These are phyloP conservation scores for Triticum dicoccoides DNA, from an alignment of 176 grass and related monocot genomes.

Conservation along the genomic window DNA sequence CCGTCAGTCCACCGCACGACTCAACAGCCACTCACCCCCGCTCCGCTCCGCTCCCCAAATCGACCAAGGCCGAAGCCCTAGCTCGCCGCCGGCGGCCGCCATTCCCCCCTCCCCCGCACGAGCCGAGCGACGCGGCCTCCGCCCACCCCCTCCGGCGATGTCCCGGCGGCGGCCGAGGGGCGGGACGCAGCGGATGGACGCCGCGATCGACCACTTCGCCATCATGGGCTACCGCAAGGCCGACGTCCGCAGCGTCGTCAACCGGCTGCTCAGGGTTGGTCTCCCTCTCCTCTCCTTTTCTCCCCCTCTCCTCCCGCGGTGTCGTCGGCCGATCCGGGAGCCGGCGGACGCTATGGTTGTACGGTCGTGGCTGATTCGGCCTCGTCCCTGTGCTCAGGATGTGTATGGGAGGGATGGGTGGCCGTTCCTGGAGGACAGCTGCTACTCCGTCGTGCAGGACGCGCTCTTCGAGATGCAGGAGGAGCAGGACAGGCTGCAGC, in stretches of 20 bases:
- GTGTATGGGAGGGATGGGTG: neutral
- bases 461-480: slow-evolving; percentile 5
- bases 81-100: neutral
- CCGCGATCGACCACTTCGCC: neutral
- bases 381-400: neutral
- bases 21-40: too few species aligned
- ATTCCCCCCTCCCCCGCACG: neutral
- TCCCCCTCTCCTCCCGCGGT: neutral
- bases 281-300: neutral
- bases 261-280: neutral
- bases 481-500: neutral
- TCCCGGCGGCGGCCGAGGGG: neutral
- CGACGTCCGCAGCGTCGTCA: neutral
- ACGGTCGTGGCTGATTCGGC: neutral
- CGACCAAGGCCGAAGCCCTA: neutral
- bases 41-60: neutral
- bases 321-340: neutral
- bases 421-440: neutral
- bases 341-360: too few species aligned
- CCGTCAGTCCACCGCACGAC: too few species aligned
- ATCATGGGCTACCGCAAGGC: neutral
- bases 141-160: neutral
- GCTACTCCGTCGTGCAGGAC: neutral
- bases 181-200: neutral
- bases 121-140: neutral